Evolutionary conservation across 2,329 filamentous ascomycete genomes (phyloP).

Genomic region (Blumeriella jaapii): DNA sequence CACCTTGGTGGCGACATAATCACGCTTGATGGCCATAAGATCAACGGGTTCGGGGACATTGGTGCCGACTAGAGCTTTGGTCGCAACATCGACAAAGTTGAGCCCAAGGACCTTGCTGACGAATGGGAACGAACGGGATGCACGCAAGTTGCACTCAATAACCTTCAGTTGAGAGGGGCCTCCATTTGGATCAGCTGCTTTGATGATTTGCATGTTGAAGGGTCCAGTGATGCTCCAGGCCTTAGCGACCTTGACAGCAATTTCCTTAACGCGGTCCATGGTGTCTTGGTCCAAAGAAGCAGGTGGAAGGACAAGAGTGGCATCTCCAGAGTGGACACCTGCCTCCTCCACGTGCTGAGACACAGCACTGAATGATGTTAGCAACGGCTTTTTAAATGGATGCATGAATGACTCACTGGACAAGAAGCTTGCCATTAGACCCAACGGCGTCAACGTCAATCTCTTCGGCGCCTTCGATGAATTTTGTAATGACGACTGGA

Average conservation of each 20-base stretch:
- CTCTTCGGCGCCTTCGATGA: constrained; percentile 92
- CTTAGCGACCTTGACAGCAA: constrained; percentile 90
- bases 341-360: constrained; percentile 95
- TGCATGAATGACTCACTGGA: constrained; percentile 42
- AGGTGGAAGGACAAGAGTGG: constrained; percentile 85
- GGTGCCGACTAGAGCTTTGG: constrained; percentile 78
- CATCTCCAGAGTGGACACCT: constrained; percentile 95
- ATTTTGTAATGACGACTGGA: constrained; percentile 96
- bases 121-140: constrained; percentile 95
- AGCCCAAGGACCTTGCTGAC: constrained; percentile 92
- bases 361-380: constrained; percentile 42
- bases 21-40: constrained; percentile 77
- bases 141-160: constrained; percentile 96
- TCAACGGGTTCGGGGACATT: constrained; percentile 77
- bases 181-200: constrained; percentile 66
- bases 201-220: constrained; percentile 99
- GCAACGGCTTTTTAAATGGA: neutral
- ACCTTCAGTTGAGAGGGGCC: constrained; percentile 76
- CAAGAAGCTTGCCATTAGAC: constrained; percentile 69
- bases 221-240: constrained; percentile 96
- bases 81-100: constrained; percentile 95
- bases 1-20: constrained; percentile 95
- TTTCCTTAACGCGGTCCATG: constrained; percentile 85
- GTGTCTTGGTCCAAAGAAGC: constrained; percentile 63
- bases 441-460: constrained; percentile 95